Evolutionary conservation across 2,329 filamentous ascomycete species (phyloP), one percentile per base, ranked within the genome.

Genomic region (Colletotrichum gigasporum): DNA sequence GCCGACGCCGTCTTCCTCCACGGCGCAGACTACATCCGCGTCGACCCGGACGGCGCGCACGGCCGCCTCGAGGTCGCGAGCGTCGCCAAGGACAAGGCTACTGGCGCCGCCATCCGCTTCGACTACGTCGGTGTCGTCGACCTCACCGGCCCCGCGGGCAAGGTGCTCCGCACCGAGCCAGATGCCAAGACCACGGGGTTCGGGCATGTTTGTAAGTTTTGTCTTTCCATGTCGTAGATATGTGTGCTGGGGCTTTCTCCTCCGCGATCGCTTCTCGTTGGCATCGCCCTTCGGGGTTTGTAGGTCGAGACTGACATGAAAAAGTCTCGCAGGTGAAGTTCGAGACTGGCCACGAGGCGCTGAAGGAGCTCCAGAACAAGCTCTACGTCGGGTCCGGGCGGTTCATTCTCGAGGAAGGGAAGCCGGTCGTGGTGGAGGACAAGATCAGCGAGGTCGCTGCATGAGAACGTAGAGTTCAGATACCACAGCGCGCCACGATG

Each of bases 301-400:
- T n/a, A n/a, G 18, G n/a, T 32, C 34, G 3, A 30, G 11, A 4
- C 16, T 45, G 16, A 55, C 26, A 18, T 3, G 26, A 1, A 20
- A 48, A 2, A 77, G 79, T 78, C 56, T 75, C 78, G 16, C 75
- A 79, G 65, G 68, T 77, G 20, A 72, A 74, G 39, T 77, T 80
- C 51, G 76, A 80, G 69, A 77, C 78, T 10, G 78, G 76, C 30
- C 71, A 71, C 54, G 71, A 74, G 8, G 71, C 69, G 18, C 68
- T 80, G 42, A 76, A 73, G 65, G 69, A 67, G 4, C 66, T 81
- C 5, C 74, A 79, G 60, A 63, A 76, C 52, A 80, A 76, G 59
- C 59, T 81, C n/a, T 80, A 75, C 65, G 78, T 81, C 41, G 78
- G 72, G 2, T 78, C 76, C 14, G 79, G 79, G 20, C 73, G 78